Evolutionary conservation across 768 basidiomycete species (phyloP).

Genomic region (Clitopilus hobsonii): DNA sequence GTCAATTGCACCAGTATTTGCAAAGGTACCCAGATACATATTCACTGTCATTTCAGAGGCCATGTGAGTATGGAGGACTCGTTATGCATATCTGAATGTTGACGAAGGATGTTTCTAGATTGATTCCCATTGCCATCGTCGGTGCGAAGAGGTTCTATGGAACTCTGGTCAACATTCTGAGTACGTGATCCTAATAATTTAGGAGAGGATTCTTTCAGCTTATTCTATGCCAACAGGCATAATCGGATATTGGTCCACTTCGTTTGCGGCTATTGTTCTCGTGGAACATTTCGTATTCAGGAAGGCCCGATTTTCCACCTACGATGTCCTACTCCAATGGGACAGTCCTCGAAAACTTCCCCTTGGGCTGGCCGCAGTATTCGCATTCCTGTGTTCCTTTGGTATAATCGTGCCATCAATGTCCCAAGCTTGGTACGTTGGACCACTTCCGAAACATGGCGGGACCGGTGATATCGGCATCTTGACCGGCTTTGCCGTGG

Average conservation of each 20-base stretch:
- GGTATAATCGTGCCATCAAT: constrained; percentile 61
- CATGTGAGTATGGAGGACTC: constrained; percentile 35
- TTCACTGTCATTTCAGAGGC: constrained; percentile 61
- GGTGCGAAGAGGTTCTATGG: constrained; percentile 63
- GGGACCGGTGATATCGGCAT: constrained; percentile 69
- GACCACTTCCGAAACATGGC: constrained; percentile 54
- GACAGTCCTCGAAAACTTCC: constrained; percentile 51
- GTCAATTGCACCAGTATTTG: constrained; percentile 50
- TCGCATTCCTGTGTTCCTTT: constrained; percentile 45
- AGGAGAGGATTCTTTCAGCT: background rate
- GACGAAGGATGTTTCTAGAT: constrained; percentile 33
- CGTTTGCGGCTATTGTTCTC: constrained; percentile 58
- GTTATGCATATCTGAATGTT: no score
- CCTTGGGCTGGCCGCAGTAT: constrained; percentile 55
- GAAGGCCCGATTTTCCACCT: constrained; percentile 12
- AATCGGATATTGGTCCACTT: constrained; percentile 54
- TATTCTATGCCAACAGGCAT: constrained; percentile 21
- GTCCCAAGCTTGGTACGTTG: constrained; percentile 66
- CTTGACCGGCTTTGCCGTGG: constrained; percentile 49
- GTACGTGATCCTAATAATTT: constrained; percentile 24
- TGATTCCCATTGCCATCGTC: constrained; percentile 66
- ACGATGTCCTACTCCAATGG: constrained; percentile 53
- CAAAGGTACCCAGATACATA: constrained; percentile 61
- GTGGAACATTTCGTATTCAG: constrained; percentile 69
- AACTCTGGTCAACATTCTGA: constrained; percentile 62